Conservation (phyloP, 176 grass and related monocot genomes). For the Typha latifolia region DNA sequence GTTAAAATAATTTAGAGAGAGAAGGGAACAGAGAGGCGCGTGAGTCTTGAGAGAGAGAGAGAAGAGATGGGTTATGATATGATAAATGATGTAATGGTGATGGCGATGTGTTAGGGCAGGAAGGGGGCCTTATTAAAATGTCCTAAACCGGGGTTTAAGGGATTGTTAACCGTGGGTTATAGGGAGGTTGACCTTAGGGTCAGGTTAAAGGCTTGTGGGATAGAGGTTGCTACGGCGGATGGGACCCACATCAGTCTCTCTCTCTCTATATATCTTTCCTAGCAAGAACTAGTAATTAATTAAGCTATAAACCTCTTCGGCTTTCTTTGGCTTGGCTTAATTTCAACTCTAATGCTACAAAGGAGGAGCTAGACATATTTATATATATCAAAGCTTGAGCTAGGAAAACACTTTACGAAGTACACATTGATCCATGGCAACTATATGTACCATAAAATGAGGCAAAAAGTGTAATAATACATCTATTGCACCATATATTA, state of each 20-base stretch:
- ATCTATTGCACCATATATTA: too few relatives aligned
- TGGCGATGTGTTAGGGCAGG: conserved; percentile 30
- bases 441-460: too few relatives aligned
- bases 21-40: background rate
- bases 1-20: background rate
- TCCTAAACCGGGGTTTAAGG: conserved; percentile 52
- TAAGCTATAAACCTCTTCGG: background rate
- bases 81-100: conserved; percentile 42
- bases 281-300: background rate
- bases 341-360: background rate
- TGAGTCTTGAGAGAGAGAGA: conserved; percentile 13
- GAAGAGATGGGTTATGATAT: conserved; percentile 26
- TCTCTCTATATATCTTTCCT: too few relatives aligned
- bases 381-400: too few relatives aligned
- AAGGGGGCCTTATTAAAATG: conserved; percentile 27
- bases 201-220: conserved; percentile 30
- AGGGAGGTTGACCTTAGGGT: conserved; percentile 23
- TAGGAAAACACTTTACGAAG: too few relatives aligned
- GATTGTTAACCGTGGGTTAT: conserved; percentile 33
- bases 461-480: too few relatives aligned
- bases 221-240: conserved; percentile 11
- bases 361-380: too few relatives aligned
- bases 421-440: too few relatives aligned
- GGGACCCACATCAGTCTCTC: conserved; percentile 19
- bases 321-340: background rate